Percentiles rank a stretch among this genome's conserved stretches.
phyloP scores from a whole-genome alignment of 208 protist species.

The Trypanosoma lewisi region DNA sequence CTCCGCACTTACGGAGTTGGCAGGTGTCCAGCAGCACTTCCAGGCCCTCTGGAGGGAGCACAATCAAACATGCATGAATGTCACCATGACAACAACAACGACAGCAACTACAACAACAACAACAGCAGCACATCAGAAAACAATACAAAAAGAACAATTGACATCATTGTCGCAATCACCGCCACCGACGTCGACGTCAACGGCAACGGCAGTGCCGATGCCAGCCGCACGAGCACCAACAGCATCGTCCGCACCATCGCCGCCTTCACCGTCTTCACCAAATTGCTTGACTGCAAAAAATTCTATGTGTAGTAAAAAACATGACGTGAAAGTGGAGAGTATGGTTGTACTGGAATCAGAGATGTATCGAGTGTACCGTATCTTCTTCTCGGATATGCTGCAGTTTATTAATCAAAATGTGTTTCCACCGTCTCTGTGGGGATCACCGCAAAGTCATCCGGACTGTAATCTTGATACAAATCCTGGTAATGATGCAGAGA shows the following conservation, averaged over 20 bases:
- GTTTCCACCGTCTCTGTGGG: conserved; percentile 44
- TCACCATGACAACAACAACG: too few species aligned
- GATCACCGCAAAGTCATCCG: background rate
- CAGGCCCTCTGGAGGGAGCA: conserved; percentile 14
- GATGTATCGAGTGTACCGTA: conserved; percentile 44
- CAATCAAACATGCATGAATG: too few species aligned
- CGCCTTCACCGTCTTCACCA: too few species aligned
- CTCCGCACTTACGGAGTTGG: conserved; percentile 30
- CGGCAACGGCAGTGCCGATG: background rate
- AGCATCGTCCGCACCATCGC: too few species aligned
- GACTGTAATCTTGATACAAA: background rate
- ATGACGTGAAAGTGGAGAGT: background rate
- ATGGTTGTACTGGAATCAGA: conserved; percentile 43
- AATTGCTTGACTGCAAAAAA: background rate
- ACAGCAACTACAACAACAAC: too few species aligned
- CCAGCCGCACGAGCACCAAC: too few species aligned
- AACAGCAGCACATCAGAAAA: too few species aligned
- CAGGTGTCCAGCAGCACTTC: conserved; percentile 36
- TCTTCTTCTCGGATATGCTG: conserved; percentile 37
- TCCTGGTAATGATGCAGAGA: background rate
- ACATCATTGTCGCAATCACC: too few species aligned
- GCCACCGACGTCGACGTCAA: background rate
- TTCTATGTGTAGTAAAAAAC: background rate
- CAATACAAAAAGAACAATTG: too few species aligned
- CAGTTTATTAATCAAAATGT: conserved; percentile 39